Evolutionary conservation across 2,329 filamentous ascomycete genomes (phyloP), one percentile per base, ranked within the genome.

Genomic region (Aspergillus sp.): DNA sequence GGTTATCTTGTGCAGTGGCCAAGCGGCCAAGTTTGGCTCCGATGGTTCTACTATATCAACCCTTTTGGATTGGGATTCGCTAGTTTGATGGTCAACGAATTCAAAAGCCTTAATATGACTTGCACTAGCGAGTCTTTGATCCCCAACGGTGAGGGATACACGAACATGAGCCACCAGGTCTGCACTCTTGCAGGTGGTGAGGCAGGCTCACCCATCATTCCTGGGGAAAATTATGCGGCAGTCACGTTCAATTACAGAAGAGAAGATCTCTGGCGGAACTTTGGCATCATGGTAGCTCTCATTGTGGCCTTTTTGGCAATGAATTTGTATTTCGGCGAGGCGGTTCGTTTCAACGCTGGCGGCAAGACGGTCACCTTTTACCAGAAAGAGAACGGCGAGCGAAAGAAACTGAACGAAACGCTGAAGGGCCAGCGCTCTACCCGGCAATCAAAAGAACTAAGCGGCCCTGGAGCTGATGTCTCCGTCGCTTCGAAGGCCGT

Each of bases 41-140:
- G 88, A 17, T 95, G 90, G 90, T 87, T 93, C 59, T 90, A 87
- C 76, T 93, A 87, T 79, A 78, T 92, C 72, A 91, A 92, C 60
- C 82, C 87, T 0, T 77, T 93, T 0, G 90, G 90, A 46, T 81
- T 95, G 2, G 85, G 87, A 0, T 96, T 96, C 69, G 84, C 87
- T 11, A 80, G 86, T 2, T 74, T 96, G 74, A 95, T 96, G 90
- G 85, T 90, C 66, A 96, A 96, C 67, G 92, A 96, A 69, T 96
- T 96, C 67, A 81, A 82, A 37, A 77, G 84, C 11, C 79, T 90
- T 43, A 81, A 87, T 27, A 78, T 96, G 70, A 86, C 82, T 0
- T 96, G 92, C 68, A 84, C 84, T 0, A 79, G 79, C 2, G 81
- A 83, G 45, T 90, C 86, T 0, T 77, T 96, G 4, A 81, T 96